A percentile compares a stretch with the other conserved stretches of the same genome.
Evolutionary conservation across 345 rosid species (phyloP).

Genomic region (Rhodomyrtus tomentosa): DNA sequence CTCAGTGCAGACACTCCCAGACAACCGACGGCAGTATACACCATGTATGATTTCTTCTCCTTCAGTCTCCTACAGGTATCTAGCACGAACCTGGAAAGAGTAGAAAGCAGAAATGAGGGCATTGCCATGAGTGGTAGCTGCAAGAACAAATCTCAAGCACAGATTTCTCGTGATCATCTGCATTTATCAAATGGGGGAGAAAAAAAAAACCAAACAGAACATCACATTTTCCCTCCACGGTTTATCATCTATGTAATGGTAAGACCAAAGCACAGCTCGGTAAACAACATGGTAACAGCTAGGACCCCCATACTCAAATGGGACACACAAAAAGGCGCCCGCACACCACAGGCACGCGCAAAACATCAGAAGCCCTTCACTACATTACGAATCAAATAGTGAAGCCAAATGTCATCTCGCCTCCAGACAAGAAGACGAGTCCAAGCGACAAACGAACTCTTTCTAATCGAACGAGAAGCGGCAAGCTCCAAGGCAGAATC

Average conservation of each 20-base stretch:
- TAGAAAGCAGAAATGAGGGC: neutral
- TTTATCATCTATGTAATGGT: neutral
- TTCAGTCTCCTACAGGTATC: slow-evolving; percentile 71
- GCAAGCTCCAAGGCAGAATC: neutral
- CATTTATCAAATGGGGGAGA: neutral
- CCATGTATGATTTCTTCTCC: slow-evolving; percentile 93
- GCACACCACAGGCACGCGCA: neutral
- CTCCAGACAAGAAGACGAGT: neutral
- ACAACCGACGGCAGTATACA: slow-evolving; percentile 80
- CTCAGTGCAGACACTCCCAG: slow-evolving; percentile 65
- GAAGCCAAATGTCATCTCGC: neutral
- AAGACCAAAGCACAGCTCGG: neutral
- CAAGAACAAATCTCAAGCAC: neutral
- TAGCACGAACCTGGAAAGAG: slow-evolving; percentile 55
- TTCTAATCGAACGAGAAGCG: neutral
- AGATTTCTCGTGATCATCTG: neutral
- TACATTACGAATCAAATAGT: neutral
- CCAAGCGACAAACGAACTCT: neutral
- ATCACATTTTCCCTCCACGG: neutral
- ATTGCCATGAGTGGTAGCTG: neutral
- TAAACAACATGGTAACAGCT: neutral
- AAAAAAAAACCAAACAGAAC: neutral
- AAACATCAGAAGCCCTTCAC: neutral
- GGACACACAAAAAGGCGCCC: neutral
- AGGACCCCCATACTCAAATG: neutral